These are phyloP conservation scores for Cyclotella sp. DNA, from an alignment of 108 stramenopile genomes.

Conservation along the genomic window DNA sequence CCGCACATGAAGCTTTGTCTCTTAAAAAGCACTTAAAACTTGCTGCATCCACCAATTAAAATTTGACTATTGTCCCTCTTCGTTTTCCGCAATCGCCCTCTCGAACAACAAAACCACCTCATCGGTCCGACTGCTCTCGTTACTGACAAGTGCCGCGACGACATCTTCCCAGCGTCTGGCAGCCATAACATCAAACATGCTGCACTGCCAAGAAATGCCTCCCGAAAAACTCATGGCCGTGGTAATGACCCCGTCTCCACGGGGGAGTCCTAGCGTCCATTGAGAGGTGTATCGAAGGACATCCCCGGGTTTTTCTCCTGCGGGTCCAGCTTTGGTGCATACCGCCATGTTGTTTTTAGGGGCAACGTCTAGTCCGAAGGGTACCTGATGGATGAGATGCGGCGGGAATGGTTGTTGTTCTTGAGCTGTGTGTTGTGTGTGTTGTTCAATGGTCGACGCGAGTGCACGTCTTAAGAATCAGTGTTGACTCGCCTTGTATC, in stretches of 20 bases:
- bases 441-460: too few relatives aligned
- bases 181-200: constrained; percentile 81
- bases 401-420: too few relatives aligned
- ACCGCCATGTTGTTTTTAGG: constrained; percentile 69
- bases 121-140: constrained; percentile 70
- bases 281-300: constrained; percentile 77
- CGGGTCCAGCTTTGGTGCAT: constrained; percentile 75
- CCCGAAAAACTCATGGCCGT: constrained; percentile 77
- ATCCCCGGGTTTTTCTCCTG: constrained; percentile 79
- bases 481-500: constrained; percentile 48
- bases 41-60: too few relatives aligned
- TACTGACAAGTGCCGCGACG: constrained; percentile 73
- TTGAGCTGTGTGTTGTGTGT: too few relatives aligned
- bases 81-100: constrained; percentile 42
- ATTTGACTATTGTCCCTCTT: too few relatives aligned
- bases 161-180: constrained; percentile 77
- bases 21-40: too few relatives aligned
- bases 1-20: too few relatives aligned
- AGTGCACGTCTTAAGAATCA: too few relatives aligned
- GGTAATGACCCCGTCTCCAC: constrained; percentile 74
- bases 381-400: constrained; percentile 55
- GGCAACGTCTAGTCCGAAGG: constrained; percentile 81
- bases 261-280: constrained; percentile 82
- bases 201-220: constrained; percentile 76
- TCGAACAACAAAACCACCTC: constrained; percentile 87